A percentile compares a stretch with the other conserved stretches of the same genome.
Conservation (phyloP, 331 rosid species). For the Malus hybrid region DNA sequence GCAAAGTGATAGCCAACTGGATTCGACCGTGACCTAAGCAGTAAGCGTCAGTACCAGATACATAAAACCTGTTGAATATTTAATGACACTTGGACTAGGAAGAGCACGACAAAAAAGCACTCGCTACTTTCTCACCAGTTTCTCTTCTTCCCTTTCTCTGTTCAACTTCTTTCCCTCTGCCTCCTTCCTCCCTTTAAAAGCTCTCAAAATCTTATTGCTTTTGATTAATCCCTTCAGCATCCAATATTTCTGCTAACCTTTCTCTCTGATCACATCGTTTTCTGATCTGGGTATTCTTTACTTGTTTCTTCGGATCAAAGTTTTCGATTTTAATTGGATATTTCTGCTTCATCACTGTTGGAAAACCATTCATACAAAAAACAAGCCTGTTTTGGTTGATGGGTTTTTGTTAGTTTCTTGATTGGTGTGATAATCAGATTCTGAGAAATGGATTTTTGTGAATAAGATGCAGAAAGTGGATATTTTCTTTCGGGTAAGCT, state of each 20-base stretch:
- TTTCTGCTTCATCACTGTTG: slow-evolving; percentile 20
- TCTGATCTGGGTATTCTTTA: slow-evolving; percentile 39
- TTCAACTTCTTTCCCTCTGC: slow-evolving; percentile 3
- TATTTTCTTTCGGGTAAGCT: slow-evolving; percentile 31
- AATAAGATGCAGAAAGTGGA: slow-evolving; percentile 21
- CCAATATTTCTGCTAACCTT: slow-evolving; percentile 20
- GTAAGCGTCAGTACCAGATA: neutral
- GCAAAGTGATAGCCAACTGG: neutral
- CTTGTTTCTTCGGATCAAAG: slow-evolving; percentile 24
- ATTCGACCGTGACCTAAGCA: neutral
- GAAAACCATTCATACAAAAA: slow-evolving; percentile 6
- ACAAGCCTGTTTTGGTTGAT: slow-evolving; percentile 16
- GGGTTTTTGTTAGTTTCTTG: slow-evolving; percentile 19
- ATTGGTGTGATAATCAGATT: slow-evolving; percentile 25
- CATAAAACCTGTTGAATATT: neutral
- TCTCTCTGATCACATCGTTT: slow-evolving; percentile 15
- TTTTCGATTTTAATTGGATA: neutral
- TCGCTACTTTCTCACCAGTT: slow-evolving; percentile 11
- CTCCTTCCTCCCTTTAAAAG: slow-evolving; percentile 3
- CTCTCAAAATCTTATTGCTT: slow-evolving; percentile 33
- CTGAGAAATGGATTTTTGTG: slow-evolving; percentile 19
- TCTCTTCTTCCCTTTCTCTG: slow-evolving; percentile 8
- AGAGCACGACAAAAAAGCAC: neutral
- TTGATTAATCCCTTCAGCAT: slow-evolving; percentile 16
- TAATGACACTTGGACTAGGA: neutral